Percentiles rank a stretch among this genome's conserved stretches.
Evolutionary conservation across 805 yeast genomes (phyloP).

Genomic region (Candida taoyuanica): DNA sequence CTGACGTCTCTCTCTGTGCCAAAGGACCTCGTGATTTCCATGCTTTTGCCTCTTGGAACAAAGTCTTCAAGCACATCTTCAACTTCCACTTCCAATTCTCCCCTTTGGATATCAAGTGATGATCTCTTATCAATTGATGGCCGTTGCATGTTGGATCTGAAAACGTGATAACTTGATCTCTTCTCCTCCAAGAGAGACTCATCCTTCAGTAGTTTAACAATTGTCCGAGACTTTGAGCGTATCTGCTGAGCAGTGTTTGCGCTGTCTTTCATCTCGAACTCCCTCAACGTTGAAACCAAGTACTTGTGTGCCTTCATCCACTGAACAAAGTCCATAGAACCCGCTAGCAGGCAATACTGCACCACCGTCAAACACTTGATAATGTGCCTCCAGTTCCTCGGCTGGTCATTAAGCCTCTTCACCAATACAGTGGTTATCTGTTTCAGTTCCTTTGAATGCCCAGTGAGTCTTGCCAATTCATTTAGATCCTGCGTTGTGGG

Average conservation of each 20-base stretch:
- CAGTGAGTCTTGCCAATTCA: conserved; percentile 45
- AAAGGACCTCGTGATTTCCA: conserved; percentile 22
- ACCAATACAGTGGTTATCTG: conserved; percentile 37
- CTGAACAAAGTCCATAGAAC: conserved; percentile 44
- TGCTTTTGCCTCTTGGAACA: conserved; percentile 24
- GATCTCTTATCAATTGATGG: conserved; percentile 33
- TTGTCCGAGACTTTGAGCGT: conserved; percentile 33
- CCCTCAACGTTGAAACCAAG: conserved; percentile 25
- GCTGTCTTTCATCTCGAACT: conserved; percentile 27
- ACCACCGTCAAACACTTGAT: conserved; percentile 50
- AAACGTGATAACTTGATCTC: conserved; percentile 36
- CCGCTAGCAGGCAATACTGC: conserved; percentile 47
- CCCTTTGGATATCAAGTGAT: conserved; percentile 21
- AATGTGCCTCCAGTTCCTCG: conserved; percentile 35
- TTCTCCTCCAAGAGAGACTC: conserved; percentile 34
- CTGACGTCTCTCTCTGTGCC: conserved; percentile 7
- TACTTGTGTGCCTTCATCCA: conserved; percentile 44
- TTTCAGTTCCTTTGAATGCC: conserved; percentile 33
- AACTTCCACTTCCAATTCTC: conserved; percentile 10
- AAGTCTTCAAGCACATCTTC: conserved; percentile 1
- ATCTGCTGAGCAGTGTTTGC: conserved; percentile 32
- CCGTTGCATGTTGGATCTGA: conserved; percentile 38
- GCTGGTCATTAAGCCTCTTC: conserved; percentile 34
- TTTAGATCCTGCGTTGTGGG: conserved; percentile 53
- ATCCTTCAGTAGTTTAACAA: conserved; percentile 30